A percentile compares a stretch with the other conserved stretches of the same genome.
phyloP scores from a whole-genome alignment of 148 eudicot genomes.

The Rhododendron mucronatum region DNA sequence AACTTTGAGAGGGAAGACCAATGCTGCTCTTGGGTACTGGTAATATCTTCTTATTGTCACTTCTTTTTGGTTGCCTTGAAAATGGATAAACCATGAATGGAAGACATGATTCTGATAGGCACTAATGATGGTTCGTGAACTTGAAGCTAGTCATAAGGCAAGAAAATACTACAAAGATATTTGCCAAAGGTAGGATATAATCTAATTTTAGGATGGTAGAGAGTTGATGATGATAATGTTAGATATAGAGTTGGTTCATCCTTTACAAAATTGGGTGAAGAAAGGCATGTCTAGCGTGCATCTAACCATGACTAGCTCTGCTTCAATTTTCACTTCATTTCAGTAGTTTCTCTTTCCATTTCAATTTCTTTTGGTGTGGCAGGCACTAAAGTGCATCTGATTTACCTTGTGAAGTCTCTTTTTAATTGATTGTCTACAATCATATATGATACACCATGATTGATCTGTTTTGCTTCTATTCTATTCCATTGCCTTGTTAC shows the following conservation, averaged over 20 bases:
- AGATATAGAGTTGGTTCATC: not conserved
- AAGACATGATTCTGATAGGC: not conserved
- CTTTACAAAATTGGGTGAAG: not conserved
- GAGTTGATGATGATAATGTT: not conserved
- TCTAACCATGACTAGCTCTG: not conserved
- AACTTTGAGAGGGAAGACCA: not conserved
- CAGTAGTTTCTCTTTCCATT: not conserved
- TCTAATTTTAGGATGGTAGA: not conserved
- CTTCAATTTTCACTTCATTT: not conserved
- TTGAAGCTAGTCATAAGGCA: not conserved
- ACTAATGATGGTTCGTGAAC: not conserved
- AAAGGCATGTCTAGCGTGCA: not conserved
- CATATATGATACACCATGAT: not conserved
- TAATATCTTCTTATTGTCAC: not conserved
- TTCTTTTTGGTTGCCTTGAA: not conserved
- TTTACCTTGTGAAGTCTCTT: not conserved
- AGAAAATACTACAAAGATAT: not conserved
- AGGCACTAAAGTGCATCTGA: not conserved
- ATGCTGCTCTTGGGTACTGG: not conserved
- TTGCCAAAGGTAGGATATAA: not conserved
- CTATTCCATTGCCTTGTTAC: constrained; percentile 9
- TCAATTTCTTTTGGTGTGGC: not conserved
- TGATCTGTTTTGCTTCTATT: not conserved
- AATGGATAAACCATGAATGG: not conserved
- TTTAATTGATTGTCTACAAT: not conserved